These are phyloP conservation scores for Ceratobasidium sp. DNA, from an alignment of 1,284 basidiomycete genomes.

Conservation along the genomic window DNA sequence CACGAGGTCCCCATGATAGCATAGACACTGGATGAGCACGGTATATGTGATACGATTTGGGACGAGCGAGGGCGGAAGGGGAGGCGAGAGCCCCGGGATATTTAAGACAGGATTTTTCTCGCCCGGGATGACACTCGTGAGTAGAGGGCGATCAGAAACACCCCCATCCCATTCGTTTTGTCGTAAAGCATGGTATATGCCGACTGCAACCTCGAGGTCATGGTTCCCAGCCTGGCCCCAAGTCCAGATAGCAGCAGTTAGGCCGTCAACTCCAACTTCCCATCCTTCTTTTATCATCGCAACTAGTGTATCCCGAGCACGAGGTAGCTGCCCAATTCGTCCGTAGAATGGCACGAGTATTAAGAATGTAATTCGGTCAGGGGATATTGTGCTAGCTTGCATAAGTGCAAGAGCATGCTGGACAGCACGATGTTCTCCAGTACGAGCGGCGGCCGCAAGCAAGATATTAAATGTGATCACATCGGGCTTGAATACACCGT, in stretches of 20 bases:
- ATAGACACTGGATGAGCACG: conserved; percentile 74
- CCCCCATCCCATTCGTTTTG: conserved; percentile 63
- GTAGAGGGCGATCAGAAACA: conserved; percentile 49
- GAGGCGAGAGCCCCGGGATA: conserved; percentile 35
- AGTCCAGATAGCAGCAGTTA: conserved; percentile 77
- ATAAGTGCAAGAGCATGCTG: conserved; percentile 69
- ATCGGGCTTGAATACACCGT: conserved; percentile 57
- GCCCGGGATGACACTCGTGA: conserved; percentile 7
- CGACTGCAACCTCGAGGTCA: conserved; percentile 68
- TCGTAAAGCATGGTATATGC: conserved; percentile 75
- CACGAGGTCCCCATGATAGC: conserved; percentile 77
- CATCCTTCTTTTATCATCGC: conserved; percentile 67
- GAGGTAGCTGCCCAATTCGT: conserved; percentile 63
- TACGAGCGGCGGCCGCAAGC: conserved; percentile 72
- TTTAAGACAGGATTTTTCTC: conserved; percentile 44
- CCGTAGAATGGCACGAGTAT: conserved; percentile 72
- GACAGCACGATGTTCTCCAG: conserved; percentile 63
- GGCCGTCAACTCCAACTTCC: conserved; percentile 72
- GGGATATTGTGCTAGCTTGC: conserved; percentile 62
- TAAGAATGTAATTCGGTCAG: conserved; percentile 74
- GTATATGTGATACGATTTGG: conserved; percentile 79
- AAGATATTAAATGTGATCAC: conserved; percentile 77
- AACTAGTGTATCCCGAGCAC: conserved; percentile 68
- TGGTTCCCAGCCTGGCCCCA: conserved; percentile 65
- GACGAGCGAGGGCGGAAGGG: conserved; percentile 61